Evolutionary conservation across 306 rosid genomes (phyloP), one percentile per base, ranked within the genome.

Genomic region (Pyrus bretschneideri): DNA sequence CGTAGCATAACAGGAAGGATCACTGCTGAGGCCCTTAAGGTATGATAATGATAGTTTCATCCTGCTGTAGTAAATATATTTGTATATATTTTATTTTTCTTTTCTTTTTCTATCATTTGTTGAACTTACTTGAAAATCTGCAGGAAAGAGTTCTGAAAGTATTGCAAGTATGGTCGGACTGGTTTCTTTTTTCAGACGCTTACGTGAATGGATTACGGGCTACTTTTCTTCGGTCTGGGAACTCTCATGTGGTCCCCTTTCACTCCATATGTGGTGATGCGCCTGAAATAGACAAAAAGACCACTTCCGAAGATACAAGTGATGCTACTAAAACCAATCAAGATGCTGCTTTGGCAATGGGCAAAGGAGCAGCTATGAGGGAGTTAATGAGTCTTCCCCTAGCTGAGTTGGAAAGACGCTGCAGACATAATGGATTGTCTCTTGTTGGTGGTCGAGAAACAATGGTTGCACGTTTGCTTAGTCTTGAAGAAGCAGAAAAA

Each of bases 11-110:
- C 97, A 54, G 99, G 99, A 72, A 93, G 99, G 72, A 96, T 96
- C 70, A 96, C 99, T 57, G 99, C 99, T 1, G 99, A 96, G 88
- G 99, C 99, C 76, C 93, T 96, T 70, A 96, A 96, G 97, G 99
- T 89, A 79, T 73, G 75, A 59, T 67, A 80, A 72, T 22, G 27
- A 17, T 46, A 46, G 27, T 55, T 69, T 62, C 14, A 21, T 68
- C 30, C 4, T 61, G 9, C 68, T 38, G 12, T 65, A 51, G 67
- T 4, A 57, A 19, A 57, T 29, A n/a, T 17, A 67, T 7, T 7
- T 38, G 42, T 38, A 38, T 15, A 15, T 51, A 5, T 51, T 51
- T 42, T 42, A 2, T 2, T 42, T 10, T 42, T 42, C 12, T n/a
- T 69, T 75, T 62, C 73, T 59, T 17, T 44, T 27, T 61, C 74